Conservation (phyloP, 78 protist genomes). For the Diacronema lutheri region DNA sequence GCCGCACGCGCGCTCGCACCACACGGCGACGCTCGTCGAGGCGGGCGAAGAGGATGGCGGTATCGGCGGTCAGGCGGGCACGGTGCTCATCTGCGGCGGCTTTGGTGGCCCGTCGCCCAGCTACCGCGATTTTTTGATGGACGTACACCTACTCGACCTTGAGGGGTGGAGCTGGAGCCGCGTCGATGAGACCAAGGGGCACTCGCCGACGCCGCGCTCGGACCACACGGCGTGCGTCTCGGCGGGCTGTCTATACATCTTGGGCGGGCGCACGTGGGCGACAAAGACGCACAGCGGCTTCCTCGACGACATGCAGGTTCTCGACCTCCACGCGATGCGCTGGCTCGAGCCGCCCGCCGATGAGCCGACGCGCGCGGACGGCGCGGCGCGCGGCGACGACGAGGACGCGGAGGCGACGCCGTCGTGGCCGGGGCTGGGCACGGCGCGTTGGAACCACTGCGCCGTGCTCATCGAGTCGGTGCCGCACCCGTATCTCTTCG, state of each 20-base stretch:
- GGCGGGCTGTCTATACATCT: not conserved
- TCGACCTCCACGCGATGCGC: not conserved
- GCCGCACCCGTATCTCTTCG: not conserved
- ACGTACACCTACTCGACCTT: not conserved
- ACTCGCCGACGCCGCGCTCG: not conserved
- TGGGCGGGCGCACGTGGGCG: not conserved
- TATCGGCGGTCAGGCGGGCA: not conserved
- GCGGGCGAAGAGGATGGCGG: not conserved
- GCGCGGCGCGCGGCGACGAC: not conserved
- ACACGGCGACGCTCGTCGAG: slow-evolving; percentile 6
- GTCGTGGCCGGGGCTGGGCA: not conserved
- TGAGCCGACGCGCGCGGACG: not conserved
- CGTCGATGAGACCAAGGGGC: not conserved
- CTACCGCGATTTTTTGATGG: not conserved
- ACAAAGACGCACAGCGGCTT: not conserved
- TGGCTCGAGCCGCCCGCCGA: not conserved
- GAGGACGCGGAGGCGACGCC: not conserved
- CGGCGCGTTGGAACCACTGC: not conserved
- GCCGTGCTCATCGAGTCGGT: not conserved
- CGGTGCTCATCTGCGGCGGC: not conserved
- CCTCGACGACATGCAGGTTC: not conserved
- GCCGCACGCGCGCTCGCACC: slow-evolving; percentile 11
- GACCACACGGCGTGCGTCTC: not conserved
- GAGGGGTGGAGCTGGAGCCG: not conserved
- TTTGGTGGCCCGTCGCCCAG: not conserved